Conservation (phyloP, 129 eudicot genomes). For the Escallonia herrerae region DNA sequence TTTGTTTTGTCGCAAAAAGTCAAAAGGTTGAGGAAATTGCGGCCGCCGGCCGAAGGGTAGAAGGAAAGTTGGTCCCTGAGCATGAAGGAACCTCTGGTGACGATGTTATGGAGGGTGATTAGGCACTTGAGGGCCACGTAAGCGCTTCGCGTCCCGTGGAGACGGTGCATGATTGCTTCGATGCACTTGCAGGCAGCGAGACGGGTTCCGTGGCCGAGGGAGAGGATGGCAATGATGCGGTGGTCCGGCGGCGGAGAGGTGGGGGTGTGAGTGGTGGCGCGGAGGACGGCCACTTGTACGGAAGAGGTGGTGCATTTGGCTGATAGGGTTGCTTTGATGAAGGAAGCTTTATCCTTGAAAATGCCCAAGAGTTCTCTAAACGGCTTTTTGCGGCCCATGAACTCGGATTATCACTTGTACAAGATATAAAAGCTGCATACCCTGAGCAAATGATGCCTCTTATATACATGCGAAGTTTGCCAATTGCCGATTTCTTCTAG, state of each 20-base stretch:
- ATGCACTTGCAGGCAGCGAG: conserved; percentile 31
- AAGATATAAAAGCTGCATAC: too few species aligned
- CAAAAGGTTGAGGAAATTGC: conserved; percentile 38
- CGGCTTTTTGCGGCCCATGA: conserved; percentile 21
- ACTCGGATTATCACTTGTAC: too few species aligned
- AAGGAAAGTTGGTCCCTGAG: conserved; percentile 26
- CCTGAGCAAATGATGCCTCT: too few species aligned
- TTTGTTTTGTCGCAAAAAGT: conserved; percentile 28
- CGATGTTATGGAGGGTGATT: conserved; percentile 44
- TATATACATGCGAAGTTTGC: too few species aligned
- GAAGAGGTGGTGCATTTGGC: conserved; percentile 31
- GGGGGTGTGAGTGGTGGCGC: conserved; percentile 51
- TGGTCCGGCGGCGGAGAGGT: conserved; percentile 37
- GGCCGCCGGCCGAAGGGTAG: conserved; percentile 14
- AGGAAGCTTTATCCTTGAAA: conserved; percentile 60
- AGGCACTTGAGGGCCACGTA: conserved; percentile 66
- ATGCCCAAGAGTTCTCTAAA: conserved; percentile 30
- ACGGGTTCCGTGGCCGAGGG: conserved; percentile 32
- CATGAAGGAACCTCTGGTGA: conserved; percentile 28
- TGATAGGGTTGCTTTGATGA: conserved; percentile 49
- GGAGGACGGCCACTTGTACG: conserved; percentile 47
- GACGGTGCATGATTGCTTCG: conserved; percentile 47
- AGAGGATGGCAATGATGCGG: conserved; percentile 38
- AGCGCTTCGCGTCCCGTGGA: conserved; percentile 36
- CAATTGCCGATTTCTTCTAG: too few species aligned